Conservation (phyloP, 1,284 basidiomycete genomes). For the Erythrobasidium hasegawianum region DNA sequence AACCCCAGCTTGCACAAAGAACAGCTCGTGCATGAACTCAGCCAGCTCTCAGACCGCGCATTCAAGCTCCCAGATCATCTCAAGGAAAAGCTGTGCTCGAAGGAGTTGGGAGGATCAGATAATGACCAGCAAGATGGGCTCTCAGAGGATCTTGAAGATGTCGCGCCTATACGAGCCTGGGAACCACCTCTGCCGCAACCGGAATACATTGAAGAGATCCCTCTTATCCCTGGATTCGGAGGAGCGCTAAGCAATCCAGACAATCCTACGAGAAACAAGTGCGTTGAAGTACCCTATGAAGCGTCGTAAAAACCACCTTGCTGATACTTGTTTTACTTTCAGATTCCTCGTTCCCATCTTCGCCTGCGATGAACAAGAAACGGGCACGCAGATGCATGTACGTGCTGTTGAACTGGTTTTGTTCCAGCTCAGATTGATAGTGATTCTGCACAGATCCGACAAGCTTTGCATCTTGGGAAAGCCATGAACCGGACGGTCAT, state of each 20-base stretch:
- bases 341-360: constrained; percentile 3
- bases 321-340: not conserved
- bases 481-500: not conserved
- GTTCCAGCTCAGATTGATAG: not conserved
- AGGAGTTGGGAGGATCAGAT: not conserved
- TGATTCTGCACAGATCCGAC: not conserved
- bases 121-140: not conserved
- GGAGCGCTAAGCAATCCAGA: not conserved
- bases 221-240: not conserved
- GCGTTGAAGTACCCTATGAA: not conserved
- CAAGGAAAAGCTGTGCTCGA: not conserved
- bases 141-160: not conserved
- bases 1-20: not conserved
- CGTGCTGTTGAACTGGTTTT: not conserved
- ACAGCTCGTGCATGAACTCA: not conserved
- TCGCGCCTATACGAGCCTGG: not conserved
- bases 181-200: not conserved
- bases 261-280: not conserved
- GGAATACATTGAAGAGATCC: not conserved
- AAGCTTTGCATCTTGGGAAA: not conserved
- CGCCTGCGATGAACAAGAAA: constrained; percentile 1
- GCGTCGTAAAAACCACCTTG: not conserved
- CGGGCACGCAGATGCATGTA: not conserved
- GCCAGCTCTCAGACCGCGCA: not conserved
- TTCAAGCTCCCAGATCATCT: not conserved